Percentiles rank a stretch among this genome's conserved stretches.
These are phyloP conservation scores for Diplodia sapinea DNA, from an alignment of 2,329 filamentous ascomycete genomes.

Conservation along the genomic window DNA sequence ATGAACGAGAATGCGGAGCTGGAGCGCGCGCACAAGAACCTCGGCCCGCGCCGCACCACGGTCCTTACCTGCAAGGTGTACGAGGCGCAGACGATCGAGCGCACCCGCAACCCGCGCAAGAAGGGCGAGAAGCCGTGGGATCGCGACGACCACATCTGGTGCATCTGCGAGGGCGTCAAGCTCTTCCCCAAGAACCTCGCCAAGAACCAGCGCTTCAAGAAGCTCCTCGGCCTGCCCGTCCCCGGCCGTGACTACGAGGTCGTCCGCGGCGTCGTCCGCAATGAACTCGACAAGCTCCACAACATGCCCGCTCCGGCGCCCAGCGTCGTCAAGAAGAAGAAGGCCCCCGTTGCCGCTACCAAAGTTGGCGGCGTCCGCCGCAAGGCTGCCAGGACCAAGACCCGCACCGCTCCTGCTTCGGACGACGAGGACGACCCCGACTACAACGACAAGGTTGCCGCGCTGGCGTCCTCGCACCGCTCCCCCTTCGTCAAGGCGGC, in stretches of 20 bases:
- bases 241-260: constrained; percentile 5
- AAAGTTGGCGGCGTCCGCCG: constrained; percentile 1
- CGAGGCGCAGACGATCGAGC: background rate
- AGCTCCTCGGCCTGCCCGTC: constrained; percentile 4
- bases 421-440: background rate
- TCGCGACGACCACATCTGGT: constrained; percentile 17
- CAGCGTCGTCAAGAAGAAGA: background rate
- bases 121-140: constrained; percentile 9
- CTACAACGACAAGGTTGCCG: background rate
- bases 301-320: background rate
- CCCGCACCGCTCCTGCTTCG: background rate
- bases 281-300: background rate
- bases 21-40: constrained; percentile 12
- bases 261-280: background rate
- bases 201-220: constrained; percentile 22
- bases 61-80: constrained; percentile 13
- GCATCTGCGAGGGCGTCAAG: constrained; percentile 27
- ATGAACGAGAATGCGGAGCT: constrained; percentile 27
- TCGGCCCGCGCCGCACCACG: constrained; percentile 20
- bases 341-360: background rate
- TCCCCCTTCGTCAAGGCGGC: background rate
- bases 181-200: constrained; percentile 11
- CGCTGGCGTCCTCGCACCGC: background rate
- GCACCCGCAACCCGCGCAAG: background rate
- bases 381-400: background rate